Percentiles rank a stretch among this genome's conserved stretches.
Conservation (phyloP, 768 basidiomycete genomes). For the Trametes villosa region DNA sequence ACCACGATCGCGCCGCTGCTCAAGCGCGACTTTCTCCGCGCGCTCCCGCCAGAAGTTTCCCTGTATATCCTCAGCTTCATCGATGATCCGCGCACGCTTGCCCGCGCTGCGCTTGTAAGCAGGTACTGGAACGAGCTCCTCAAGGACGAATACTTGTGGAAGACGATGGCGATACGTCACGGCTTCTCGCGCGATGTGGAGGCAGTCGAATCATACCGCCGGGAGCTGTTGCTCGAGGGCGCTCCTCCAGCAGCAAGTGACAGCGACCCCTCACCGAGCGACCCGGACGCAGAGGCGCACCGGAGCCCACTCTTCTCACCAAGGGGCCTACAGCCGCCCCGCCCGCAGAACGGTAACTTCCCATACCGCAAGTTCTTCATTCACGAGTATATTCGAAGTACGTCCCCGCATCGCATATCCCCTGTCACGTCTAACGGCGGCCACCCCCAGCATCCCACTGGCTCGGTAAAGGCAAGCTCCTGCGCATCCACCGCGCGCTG, state of each 20-base stretch:
- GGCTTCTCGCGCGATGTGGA: conserved; percentile 46
- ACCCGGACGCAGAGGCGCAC: not conserved
- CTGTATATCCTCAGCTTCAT: conserved; percentile 78
- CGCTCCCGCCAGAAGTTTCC: conserved; percentile 60
- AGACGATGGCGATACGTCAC: conserved; percentile 65
- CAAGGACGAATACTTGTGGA: conserved; percentile 82
- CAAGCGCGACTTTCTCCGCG: conserved; percentile 60
- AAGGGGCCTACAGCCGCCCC: conserved; percentile 7
- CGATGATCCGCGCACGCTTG: conserved; percentile 73
- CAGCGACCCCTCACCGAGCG: not conserved
- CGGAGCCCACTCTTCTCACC: conserved; percentile 4
- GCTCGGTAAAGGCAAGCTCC: conserved; percentile 72
- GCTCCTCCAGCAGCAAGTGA: conserved; percentile 29
- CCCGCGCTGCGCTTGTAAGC: conserved; percentile 71
- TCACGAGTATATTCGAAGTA: conserved; percentile 71
- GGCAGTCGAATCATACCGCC: conserved; percentile 35
- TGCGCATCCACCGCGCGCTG: conserved; percentile 64
- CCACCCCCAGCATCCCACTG: conserved; percentile 69
- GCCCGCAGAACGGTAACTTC: conserved; percentile 34
- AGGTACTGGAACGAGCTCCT: conserved; percentile 71
- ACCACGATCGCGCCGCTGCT: conserved; percentile 66
- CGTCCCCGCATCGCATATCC: conserved; percentile 29
- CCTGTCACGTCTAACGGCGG: not conserved
- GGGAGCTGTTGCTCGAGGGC: conserved; percentile 23
- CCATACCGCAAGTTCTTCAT: conserved; percentile 77